Conservation (phyloP, 176 grass and related monocot species). For the Stipa capillata region DNA sequence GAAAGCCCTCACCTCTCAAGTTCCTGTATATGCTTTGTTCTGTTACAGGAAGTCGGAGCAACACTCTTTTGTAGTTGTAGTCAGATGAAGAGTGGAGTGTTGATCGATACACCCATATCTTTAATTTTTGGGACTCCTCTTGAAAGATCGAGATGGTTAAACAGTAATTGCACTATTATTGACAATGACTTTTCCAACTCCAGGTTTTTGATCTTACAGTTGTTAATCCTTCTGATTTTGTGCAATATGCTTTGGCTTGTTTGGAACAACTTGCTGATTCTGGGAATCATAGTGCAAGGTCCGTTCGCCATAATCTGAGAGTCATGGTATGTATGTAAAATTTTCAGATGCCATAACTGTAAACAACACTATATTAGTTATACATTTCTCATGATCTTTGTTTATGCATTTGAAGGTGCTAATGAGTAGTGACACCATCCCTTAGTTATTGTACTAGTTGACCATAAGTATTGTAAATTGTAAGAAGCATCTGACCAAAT, state of each 20-base stretch:
- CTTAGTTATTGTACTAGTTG: slow-evolving; percentile 6
- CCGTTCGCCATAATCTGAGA: slow-evolving; percentile 59
- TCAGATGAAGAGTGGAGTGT: slow-evolving; percentile 3
- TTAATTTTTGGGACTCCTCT: not conserved
- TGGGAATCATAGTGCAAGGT: slow-evolving; percentile 62
- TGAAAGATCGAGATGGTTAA: slow-evolving; percentile 14
- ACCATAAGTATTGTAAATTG: not conserved
- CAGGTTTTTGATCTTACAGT: slow-evolving; percentile 85
- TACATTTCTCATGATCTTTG: not conserved
- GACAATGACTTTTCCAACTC: slow-evolving; percentile 15
- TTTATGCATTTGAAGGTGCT: slow-evolving; percentile 6
- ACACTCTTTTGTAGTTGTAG: not conserved
- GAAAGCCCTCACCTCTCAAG: not conserved
- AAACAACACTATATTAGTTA: not conserved
- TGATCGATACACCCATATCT: not conserved
- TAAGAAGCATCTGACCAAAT: not conserved
- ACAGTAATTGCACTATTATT: slow-evolving; percentile 11
- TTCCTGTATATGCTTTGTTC: not conserved
- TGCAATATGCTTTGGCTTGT: slow-evolving; percentile 72
- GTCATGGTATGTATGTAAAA: slow-evolving; percentile 59
- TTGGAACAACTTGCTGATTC: slow-evolving; percentile 60
- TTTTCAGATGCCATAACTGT: not conserved
- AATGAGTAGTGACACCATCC: not conserved
- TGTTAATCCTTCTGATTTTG: slow-evolving; percentile 76
- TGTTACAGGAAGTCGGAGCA: not conserved